Evolutionary conservation across 106 monocot species (phyloP).

Genomic region (Agapanthus africanus): DNA sequence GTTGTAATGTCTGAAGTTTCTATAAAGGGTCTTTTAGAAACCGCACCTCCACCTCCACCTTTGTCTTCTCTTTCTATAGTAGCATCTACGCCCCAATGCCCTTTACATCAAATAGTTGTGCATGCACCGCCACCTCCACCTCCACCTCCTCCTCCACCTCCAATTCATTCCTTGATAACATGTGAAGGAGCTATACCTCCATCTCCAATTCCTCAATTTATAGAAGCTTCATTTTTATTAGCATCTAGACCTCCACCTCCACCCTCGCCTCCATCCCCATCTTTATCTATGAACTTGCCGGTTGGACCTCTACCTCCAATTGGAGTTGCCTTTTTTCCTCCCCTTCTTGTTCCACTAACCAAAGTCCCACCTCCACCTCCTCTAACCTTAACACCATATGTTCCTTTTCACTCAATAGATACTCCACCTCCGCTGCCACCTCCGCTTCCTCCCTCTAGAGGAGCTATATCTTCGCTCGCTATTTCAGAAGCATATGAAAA

Average conservation of each 20-base stretch:
- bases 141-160: conserved; percentile 15
- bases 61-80: not conserved
- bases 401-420: not conserved
- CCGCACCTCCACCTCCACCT: conserved; percentile 7
- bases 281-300: too few relatives aligned
- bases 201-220: not conserved
- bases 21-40: not conserved
- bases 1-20: not conserved
- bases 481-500: not conserved
- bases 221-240: not conserved
- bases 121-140: conserved; percentile 2
- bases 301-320: too few relatives aligned
- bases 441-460: not conserved
- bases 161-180: not conserved
- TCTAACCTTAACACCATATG: not conserved
- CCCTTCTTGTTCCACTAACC: too few relatives aligned
- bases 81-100: not conserved
- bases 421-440: conserved; percentile 11
- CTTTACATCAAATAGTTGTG: not conserved
- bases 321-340: too few relatives aligned
- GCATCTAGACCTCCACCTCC: not conserved
- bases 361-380: not conserved
- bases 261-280: not conserved
- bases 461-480: conserved; percentile 14
- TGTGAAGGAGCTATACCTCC: not conserved